Base-by-base conservation (phyloP, 2,329 filamentous ascomycete genomes). In the Colletotrichum theobromicola region DNA sequence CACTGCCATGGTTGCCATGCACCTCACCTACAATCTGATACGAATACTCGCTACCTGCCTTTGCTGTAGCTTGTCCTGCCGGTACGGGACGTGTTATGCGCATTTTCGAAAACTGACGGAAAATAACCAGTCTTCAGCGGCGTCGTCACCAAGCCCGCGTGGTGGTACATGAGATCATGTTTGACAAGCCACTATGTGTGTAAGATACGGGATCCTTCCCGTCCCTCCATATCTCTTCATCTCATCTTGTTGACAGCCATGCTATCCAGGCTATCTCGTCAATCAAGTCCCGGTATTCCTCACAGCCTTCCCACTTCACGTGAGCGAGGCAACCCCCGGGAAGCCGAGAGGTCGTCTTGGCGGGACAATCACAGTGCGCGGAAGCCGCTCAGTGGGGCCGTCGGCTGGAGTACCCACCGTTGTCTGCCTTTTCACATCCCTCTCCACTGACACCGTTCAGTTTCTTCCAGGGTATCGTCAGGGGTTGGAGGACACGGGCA, bases 301-400 rank as follows among this genome's bases (percentile, higher is more conserved):
- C 72, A 72, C 72, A 74, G 68, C 10, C 26, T 63, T 72, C 55
- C 72, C 72, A 67, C 72, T 67, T 74, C 72, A 74, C 62, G 68
- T 72, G 72, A 71, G 72, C 55, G 24, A 65, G 37, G 53, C 62
- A 55, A 61, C 62, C 42, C 58, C 68, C 42, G 57, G 68, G 42
- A 60, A 74, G 68, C 68, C 62, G 72, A 75, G 24, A 55, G 12
- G 34, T 32, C 37, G 46, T 30, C 72, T 75, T 72, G 72, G 72
- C 68, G 68, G 62, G 57, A 67, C 34, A 72, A 72, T 75, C 72
- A 75, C 68, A 72, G 68, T 72, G 68, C 68, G 72, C 72, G 72
- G 72, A 75, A 75, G 68, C 62, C 62, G 72, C 62, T 58, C 57
- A 67, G 72, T 35, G 72, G 72, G 72, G 72, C 72, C 72, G 72